These are phyloP conservation scores for Annona squamosa DNA, from an alignment of 164 flowering plant genomes.

Conservation along the genomic window DNA sequence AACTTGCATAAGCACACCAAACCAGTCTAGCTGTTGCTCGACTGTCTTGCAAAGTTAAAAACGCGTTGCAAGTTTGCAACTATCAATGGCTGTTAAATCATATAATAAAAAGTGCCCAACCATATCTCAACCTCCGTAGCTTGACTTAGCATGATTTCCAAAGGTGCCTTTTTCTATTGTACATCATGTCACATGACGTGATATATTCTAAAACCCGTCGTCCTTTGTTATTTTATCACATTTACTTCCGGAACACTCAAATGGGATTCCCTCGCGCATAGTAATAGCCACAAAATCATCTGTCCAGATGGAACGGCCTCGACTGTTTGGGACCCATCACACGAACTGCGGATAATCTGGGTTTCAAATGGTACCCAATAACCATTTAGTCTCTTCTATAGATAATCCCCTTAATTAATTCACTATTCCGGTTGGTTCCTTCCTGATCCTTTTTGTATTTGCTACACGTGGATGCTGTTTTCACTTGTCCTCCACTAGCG, in stretches of 20 bases:
- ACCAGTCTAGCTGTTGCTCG: conserved; percentile 6
- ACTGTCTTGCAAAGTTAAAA: conserved; percentile 9
- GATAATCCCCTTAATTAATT: not conserved
- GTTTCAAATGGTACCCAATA: not conserved
- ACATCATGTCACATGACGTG: not conserved
- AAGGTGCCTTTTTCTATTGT: not conserved
- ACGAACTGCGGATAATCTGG: conserved; percentile 1
- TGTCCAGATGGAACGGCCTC: not conserved
- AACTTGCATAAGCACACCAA: not conserved
- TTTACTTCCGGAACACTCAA: not conserved
- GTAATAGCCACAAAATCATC: not conserved
- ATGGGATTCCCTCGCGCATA: conserved; percentile 2
- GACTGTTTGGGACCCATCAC: not conserved
- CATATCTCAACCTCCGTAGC: conserved; percentile 3
- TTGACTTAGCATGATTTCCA: conserved; percentile 4
- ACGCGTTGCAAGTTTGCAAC: conserved; percentile 7
- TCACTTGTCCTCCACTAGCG: not conserved
- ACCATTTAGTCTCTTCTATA: not conserved
- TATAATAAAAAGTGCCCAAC: not conserved
- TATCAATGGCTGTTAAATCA: not conserved
- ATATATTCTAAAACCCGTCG: not conserved
- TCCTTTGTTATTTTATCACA: not conserved
- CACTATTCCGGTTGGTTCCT: not conserved
- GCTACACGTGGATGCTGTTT: not conserved
- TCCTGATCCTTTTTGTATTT: not conserved